Conservation (phyloP, 139 green algal species). For the Chlorella sp. region DNA sequence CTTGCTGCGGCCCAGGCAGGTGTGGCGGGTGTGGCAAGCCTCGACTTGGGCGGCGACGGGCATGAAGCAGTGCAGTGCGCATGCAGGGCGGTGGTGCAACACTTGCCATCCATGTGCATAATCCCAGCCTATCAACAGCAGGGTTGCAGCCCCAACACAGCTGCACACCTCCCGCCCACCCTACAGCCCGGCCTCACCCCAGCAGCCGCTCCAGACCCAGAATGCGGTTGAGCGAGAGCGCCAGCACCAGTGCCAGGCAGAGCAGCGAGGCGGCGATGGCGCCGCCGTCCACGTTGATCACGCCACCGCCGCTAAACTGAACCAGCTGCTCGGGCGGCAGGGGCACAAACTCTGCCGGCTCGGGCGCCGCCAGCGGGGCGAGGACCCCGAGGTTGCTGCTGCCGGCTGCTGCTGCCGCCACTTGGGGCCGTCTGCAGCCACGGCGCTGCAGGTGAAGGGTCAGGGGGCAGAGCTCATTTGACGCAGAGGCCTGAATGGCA, state of each 20-base stretch:
- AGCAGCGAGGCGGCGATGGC: conserved; percentile 1
- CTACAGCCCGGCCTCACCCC: background rate
- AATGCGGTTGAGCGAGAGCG: conserved; percentile 24
- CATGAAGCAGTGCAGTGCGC: too few relatives aligned
- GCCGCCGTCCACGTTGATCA: conserved; percentile 1
- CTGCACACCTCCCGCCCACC: background rate
- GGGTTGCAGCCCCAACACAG: too few relatives aligned
- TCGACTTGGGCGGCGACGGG: too few relatives aligned
- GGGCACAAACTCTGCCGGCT: background rate
- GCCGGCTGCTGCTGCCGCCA: background rate
- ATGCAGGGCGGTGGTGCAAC: too few relatives aligned
- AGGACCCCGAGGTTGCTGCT: conserved; percentile 25
- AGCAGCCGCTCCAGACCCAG: conserved; percentile 14
- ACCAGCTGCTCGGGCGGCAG: too few relatives aligned
- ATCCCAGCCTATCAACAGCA: too few relatives aligned
- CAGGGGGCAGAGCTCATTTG: too few relatives aligned
- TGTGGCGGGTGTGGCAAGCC: background rate
- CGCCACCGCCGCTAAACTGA: conserved; percentile 8
- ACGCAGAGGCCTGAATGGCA: too few relatives aligned
- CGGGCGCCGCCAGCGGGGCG: background rate
- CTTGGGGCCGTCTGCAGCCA: too few relatives aligned
- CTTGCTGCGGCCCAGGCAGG: conserved; percentile 6
- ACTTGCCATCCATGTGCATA: too few relatives aligned
- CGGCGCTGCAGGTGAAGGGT: background rate
- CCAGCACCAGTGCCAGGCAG: conserved; percentile 14